Evolutionary conservation across 2,329 filamentous ascomycete species (phyloP).

Genomic region (Aaosphaeria arxii): DNA sequence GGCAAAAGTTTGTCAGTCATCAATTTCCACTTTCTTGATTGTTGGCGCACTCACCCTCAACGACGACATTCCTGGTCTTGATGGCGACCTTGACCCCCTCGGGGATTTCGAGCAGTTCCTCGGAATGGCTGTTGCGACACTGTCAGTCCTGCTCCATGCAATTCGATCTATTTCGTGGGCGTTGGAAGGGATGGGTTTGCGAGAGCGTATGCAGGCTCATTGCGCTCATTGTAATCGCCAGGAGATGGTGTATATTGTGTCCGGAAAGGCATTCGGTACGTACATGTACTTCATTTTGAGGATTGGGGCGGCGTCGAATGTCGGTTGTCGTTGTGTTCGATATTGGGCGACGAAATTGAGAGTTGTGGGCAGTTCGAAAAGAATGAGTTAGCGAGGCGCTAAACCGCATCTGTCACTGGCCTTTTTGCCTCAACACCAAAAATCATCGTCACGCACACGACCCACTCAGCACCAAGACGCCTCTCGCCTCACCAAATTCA

Average conservation of each 20-base stretch:
- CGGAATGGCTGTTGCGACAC: constrained; percentile 63
- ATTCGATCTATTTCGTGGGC: constrained; percentile 11
- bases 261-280: constrained; percentile 9
- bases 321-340: constrained; percentile 24
- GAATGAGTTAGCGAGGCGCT: constrained; percentile 7
- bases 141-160: constrained; percentile 26
- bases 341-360: constrained; percentile 7
- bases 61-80: constrained; percentile 93
- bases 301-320: constrained; percentile 34
- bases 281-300: constrained; percentile 96
- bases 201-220: background rate
- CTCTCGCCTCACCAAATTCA: no score
- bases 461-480: no score
- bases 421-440: background rate
- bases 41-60: constrained; percentile 80
- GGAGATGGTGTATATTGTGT: constrained; percentile 6
- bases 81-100: constrained; percentile 97
- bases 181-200: constrained; percentile 12
- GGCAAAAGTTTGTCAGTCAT: constrained; percentile 13
- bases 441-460: no score
- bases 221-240: background rate
- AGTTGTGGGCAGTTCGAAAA: constrained; percentile 13
- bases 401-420: background rate
- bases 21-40: constrained; percentile 9
- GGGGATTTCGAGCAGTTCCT: constrained; percentile 92